Percentiles rank a stretch among this genome's conserved stretches.
phyloP scores from a whole-genome alignment of 306 rosid species.

The Bauhinia variegata region DNA sequence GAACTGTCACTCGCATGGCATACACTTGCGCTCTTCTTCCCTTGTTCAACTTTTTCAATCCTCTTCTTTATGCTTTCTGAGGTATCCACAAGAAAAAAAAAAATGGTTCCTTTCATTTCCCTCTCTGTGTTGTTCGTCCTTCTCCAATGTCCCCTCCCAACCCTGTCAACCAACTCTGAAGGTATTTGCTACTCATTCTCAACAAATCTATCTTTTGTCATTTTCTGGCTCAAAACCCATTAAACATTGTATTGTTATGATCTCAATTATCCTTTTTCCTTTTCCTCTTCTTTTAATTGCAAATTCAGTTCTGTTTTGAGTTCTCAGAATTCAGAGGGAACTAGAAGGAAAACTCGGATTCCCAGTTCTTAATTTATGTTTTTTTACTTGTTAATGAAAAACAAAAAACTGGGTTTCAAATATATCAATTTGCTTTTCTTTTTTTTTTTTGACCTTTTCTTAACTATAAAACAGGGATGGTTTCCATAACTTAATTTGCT shows the following conservation, averaged over 20 bases:
- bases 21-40: neutral
- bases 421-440: slow-evolving; percentile 16
- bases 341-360: neutral
- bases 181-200: slow-evolving; percentile 36
- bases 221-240: neutral
- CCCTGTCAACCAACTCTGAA: slow-evolving; percentile 51
- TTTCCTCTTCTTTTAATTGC: neutral
- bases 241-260: neutral
- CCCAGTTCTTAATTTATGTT: slow-evolving; percentile 5
- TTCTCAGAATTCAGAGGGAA: slow-evolving; percentile 26
- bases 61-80: slow-evolving; percentile 24
- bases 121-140: slow-evolving; percentile 37
- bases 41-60: neutral
- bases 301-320: neutral
- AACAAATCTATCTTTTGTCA: neutral
- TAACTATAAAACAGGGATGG: slow-evolving; percentile 11
- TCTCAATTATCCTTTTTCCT: neutral
- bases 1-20: no score
- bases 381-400: neutral
- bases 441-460: neutral
- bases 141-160: slow-evolving; percentile 37
- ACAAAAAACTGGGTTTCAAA: neutral
- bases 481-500: slow-evolving; percentile 27
- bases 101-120: slow-evolving; percentile 42
- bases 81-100: neutral